Base-by-base conservation (phyloP, 345 rosid species). In the Aquilaria sinensis region DNA sequence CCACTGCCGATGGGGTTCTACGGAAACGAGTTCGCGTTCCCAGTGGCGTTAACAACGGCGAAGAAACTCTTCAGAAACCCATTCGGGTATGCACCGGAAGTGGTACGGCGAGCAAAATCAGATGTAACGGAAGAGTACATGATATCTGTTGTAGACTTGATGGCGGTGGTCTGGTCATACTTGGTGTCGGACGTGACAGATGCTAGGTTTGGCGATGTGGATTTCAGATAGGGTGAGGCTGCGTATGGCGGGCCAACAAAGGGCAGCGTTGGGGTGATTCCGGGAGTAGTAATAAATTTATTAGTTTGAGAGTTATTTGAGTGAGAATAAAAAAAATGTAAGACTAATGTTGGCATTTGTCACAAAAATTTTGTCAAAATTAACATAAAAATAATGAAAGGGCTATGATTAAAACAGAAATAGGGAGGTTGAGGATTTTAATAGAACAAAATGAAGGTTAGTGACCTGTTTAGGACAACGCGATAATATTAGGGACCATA, bases 171-270 rank as follows among this genome's bases (percentile, higher is more conserved):
- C 45, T 30, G 72, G 11, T 41, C 64, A 0, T 71, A 59, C 12
- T 0, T 71, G 2, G 72, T 67, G 10, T 70, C 79, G 3, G 79
- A 75, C 51, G 43, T 60, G 15, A 75, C 69, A 1, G 56, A 29
- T 2, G 60, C 64, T 0, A 55, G 70, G 31, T 70, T 70, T 10
- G 47, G 56, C 10, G 74, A 60, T n/a, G 60, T 75, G 6, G 75
- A 75, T 58, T 75, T 63, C 52, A 75, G 78, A 10, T 70, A 69
- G 72, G 78, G 75, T 3, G 46, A 63, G 30, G 63, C 79, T 1
- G 72, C 10, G 2, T 75, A 67, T 16, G 60, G 60, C 8, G 79
- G 75, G 1, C 72, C 72, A 6, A 69, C 70, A 1, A 67, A 29
- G 53, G 67, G 50, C 43, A 9, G 43, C 43, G 43, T 37, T 9